Evolutionary conservation across 1,284 basidiomycete genomes (phyloP).

Genomic region (Retiboletus flavoniger): DNA sequence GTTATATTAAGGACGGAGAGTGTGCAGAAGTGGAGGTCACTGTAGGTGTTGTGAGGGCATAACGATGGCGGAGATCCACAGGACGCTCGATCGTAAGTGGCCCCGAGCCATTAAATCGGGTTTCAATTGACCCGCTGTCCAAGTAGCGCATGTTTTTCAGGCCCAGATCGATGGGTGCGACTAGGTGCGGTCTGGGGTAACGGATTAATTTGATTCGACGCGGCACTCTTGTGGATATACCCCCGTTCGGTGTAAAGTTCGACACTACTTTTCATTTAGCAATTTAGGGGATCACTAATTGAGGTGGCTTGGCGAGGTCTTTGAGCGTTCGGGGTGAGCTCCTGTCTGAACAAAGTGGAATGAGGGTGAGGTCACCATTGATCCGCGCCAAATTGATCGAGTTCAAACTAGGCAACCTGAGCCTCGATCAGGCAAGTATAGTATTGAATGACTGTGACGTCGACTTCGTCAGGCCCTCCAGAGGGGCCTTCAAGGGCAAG

Average conservation of each 20-base stretch:
- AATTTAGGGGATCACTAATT: slow-evolving; percentile 8
- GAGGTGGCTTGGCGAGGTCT: slow-evolving; percentile 1
- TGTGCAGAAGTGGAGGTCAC: slow-evolving; percentile 45
- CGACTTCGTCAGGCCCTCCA: not conserved
- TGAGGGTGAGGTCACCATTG: slow-evolving; percentile 19
- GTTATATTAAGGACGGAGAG: slow-evolving; percentile 31
- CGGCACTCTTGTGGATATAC: slow-evolving; percentile 13
- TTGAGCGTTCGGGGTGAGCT: not conserved
- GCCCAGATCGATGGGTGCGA: not conserved
- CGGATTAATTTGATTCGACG: slow-evolving; percentile 1
- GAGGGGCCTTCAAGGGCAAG: slow-evolving; percentile 17
- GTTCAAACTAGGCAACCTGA: not conserved
- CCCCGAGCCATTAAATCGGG: not conserved
- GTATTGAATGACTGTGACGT: slow-evolving; percentile 10
- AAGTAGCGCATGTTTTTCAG: not conserved
- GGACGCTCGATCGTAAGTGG: slow-evolving; percentile 12
- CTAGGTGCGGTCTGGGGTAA: not conserved
- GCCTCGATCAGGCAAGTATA: slow-evolving; percentile 10
- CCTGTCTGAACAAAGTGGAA: not conserved
- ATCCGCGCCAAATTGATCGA: slow-evolving; percentile 7
- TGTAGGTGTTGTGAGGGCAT: slow-evolving; percentile 47
- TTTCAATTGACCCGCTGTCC: not conserved
- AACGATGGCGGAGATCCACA: not conserved
- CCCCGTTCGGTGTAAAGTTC: slow-evolving; percentile 3
- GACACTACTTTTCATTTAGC: not conserved